Evolutionary conservation across 192 early-diverging fungal genomes (phyloP).

Genomic region (Gigaspora rosea): DNA sequence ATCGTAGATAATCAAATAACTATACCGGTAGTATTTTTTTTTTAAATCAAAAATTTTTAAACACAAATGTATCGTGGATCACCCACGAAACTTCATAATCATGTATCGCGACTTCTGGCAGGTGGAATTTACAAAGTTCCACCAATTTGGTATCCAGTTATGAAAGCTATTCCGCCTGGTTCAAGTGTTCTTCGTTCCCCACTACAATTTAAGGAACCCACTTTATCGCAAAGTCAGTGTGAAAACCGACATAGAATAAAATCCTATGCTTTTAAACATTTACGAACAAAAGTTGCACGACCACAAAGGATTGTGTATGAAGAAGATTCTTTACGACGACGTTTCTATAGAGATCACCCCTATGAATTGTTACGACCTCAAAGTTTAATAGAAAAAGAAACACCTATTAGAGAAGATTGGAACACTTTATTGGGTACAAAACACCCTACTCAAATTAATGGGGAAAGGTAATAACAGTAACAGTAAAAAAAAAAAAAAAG

Average conservation of each 20-base stretch:
- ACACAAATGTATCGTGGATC: constrained; percentile 29
- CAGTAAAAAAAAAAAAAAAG: not conserved
- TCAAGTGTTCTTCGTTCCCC: constrained; percentile 55
- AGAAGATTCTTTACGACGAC: constrained; percentile 81
- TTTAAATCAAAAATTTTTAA: not conserved
- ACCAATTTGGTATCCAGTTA: constrained; percentile 55
- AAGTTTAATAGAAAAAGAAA: constrained; percentile 67
- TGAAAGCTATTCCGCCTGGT: constrained; percentile 53
- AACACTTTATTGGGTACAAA: constrained; percentile 53
- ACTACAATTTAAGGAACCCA: not conserved
- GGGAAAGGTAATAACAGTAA: constrained; percentile 76
- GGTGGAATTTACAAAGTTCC: constrained; percentile 53
- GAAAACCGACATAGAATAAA: not conserved
- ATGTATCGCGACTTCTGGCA: constrained; percentile 56
- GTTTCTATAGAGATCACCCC: constrained; percentile 93
- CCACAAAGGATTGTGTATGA: constrained; percentile 82
- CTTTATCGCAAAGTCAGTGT: not conserved
- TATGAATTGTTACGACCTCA: constrained; percentile 79
- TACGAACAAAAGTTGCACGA: constrained; percentile 60
- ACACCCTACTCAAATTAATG: constrained; percentile 61
- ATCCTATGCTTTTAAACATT: constrained; percentile 44
- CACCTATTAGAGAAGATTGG: constrained; percentile 55
- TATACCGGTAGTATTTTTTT: not conserved
- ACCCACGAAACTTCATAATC: constrained; percentile 50
- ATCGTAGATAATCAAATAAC: too few relatives aligned